Evolutionary conservation across 2,329 filamentous ascomycete genomes (phyloP).

Genomic region (Tolypocladium tundrense): DNA sequence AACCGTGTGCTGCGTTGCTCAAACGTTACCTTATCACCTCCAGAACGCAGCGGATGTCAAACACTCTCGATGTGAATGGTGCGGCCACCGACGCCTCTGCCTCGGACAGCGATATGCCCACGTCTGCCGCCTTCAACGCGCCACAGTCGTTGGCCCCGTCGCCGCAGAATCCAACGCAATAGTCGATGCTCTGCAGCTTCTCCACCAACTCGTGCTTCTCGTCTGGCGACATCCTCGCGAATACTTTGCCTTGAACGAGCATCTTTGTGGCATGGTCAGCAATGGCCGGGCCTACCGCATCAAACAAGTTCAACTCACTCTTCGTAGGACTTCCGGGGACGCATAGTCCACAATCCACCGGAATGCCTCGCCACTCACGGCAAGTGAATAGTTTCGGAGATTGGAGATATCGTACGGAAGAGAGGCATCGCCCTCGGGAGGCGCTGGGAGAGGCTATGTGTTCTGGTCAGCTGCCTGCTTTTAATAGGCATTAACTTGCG

Average conservation of each 20-base stretch:
- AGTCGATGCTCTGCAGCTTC: conserved; percentile 92
- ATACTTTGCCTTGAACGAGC: conserved; percentile 85
- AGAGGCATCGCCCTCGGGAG: conserved; percentile 66
- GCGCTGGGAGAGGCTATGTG: conserved; percentile 56
- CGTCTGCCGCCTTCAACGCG: conserved; percentile 91
- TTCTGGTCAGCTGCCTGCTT: background rate
- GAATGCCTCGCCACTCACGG: conserved; percentile 88
- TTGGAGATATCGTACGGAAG: conserved; percentile 77
- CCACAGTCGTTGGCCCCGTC: conserved; percentile 97
- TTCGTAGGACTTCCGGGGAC: conserved; percentile 63
- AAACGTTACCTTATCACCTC: conserved; percentile 65
- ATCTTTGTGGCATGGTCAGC: conserved; percentile 41
- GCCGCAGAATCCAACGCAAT: conserved; percentile 91
- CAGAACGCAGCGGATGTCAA: conserved; percentile 92
- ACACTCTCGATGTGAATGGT: conserved; percentile 88
- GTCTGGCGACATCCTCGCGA: conserved; percentile 96
- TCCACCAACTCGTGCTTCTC: conserved; percentile 97
- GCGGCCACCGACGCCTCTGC: conserved; percentile 97
- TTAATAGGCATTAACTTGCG: background rate
- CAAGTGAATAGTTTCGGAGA: conserved; percentile 75
- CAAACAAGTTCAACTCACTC: conserved; percentile 31
- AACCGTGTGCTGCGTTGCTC: too few species aligned
- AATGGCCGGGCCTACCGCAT: background rate
- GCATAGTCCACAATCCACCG: conserved; percentile 94
- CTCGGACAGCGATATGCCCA: conserved; percentile 93